Evolutionary conservation across 148 eudicot genomes (phyloP).

Genomic region (Diospyros lotus): DNA sequence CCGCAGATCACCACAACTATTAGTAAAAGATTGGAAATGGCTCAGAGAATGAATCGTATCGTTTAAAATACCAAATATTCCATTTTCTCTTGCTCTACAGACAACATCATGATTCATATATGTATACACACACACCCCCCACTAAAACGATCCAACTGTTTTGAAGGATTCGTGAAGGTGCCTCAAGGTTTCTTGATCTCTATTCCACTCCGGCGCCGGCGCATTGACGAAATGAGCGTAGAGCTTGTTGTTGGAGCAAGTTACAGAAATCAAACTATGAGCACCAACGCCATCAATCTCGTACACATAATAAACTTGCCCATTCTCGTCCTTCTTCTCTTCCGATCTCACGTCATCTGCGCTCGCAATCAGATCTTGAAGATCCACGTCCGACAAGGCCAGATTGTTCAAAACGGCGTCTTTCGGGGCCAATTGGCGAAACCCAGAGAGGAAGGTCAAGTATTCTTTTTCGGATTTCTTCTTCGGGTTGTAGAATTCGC

Average conservation of each 20-base stretch:
- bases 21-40: no score
- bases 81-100: no score
- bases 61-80: no score
- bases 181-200: conserved; percentile 67
- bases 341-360: conserved; percentile 57
- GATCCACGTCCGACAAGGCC: conserved; percentile 71
- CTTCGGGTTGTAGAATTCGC: conserved; percentile 85
- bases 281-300: conserved; percentile 57
- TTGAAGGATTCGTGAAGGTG: conserved; percentile 78
- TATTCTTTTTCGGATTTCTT: conserved; percentile 77
- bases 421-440: conserved; percentile 63
- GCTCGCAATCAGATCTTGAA: conserved; percentile 60
- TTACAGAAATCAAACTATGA: conserved; percentile 79
- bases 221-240: conserved; percentile 94
- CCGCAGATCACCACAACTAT: no score
- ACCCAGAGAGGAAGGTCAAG: conserved; percentile 61
- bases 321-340: conserved; percentile 67
- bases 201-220: conserved; percentile 72
- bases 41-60: no score
- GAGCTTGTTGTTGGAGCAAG: conserved; percentile 77
- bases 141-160: conserved; percentile 38
- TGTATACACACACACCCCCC: no score
- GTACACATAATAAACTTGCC: conserved; percentile 76
- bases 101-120: no score
- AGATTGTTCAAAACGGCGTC: conserved; percentile 61